Base-by-base conservation (phyloP, 2,329 filamentous ascomycete species). In the Stagonosporopsis cucurbitacearum region DNA sequence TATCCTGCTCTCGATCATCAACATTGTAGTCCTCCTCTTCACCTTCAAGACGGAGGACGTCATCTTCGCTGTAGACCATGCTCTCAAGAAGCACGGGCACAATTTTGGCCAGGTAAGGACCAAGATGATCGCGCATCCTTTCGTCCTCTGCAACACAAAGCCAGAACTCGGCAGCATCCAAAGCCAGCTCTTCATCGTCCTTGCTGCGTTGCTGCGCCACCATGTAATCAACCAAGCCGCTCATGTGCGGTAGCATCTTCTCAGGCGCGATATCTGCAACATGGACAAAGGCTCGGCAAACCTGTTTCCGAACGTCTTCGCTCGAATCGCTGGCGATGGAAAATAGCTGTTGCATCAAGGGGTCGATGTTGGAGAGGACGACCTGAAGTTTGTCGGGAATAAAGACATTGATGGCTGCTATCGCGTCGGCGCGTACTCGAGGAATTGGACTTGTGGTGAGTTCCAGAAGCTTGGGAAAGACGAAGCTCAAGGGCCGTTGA, bases 161-260 rank as follows among this genome's bases (percentile, higher is more conserved):
- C 92, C 96, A 99, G 72, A 99, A 99, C 75, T 99, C 95, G 5
- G 95, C 92, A 8, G 95, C 95, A 73, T 99, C 95, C 63, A 96
- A 88, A 33, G 94, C 92, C 55, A 99, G 82, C 37, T 98, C 92
- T 51, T 93, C 88, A 63, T 98, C 93, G 23, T 93, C 88, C 22
- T 79, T 78, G 60, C 88, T 89, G 74, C 89, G 87, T 75, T 99
- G 95, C 74, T 99, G 95, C 26, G 86, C 82, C 55, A 98, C 85
- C 74, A 97, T 95, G 72, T 97, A 99, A 71, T 96, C 91, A 26
- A 99, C 92, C 52, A 99, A 82, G 6, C 91, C 93, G 49, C 84
- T 81, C 71, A 98, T 89, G 73, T 98, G 91, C 22, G 95, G 95
- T 54, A 91, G 82, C 52, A 99, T 88, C 79, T 96, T 95, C 73